Percentiles rank a stretch among this genome's conserved stretches.
Evolutionary conservation across 768 basidiomycete species (phyloP).

Genomic region (Holtermannia corniformis): DNA sequence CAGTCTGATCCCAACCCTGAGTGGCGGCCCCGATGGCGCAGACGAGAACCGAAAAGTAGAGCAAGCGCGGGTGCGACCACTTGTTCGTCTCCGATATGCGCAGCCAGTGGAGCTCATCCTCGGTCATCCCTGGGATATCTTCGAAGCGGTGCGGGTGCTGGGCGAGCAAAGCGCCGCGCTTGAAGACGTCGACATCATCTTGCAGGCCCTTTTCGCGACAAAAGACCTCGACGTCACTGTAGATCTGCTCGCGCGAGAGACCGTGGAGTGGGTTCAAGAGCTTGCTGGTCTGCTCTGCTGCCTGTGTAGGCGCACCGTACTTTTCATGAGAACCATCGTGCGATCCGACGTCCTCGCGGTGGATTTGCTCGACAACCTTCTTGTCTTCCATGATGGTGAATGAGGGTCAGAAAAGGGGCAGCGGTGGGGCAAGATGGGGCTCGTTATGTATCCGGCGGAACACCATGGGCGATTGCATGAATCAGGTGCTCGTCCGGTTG

Average conservation of each 20-base stretch:
- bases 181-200: slow-evolving; percentile 26
- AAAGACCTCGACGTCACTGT: slow-evolving; percentile 21
- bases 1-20: slow-evolving; percentile 35
- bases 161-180: slow-evolving; percentile 31
- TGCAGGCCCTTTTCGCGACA: slow-evolving; percentile 19
- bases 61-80: slow-evolving; percentile 31
- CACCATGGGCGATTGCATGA: too few relatives aligned
- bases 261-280: slow-evolving; percentile 18
- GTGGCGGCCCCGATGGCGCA: slow-evolving; percentile 33
- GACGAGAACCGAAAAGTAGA: slow-evolving; percentile 26
- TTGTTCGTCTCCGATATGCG: slow-evolving; percentile 14
- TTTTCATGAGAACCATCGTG: too few relatives aligned
- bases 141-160: slow-evolving; percentile 28
- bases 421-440: too few relatives aligned
- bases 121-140: slow-evolving; percentile 20
- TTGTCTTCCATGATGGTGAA: too few relatives aligned
- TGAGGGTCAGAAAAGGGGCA: too few relatives aligned
- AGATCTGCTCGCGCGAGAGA: slow-evolving; percentile 18
- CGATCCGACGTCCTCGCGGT: too few relatives aligned
- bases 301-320: too few relatives aligned
- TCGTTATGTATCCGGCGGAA: too few relatives aligned
- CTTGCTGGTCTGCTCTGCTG: too few relatives aligned
- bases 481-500: too few relatives aligned
- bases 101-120: slow-evolving; percentile 30
- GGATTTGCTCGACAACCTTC: too few relatives aligned